Evolutionary conservation across 1,139 yeast genomes (phyloP).

Genomic region (Saccharomyces uvarum): DNA sequence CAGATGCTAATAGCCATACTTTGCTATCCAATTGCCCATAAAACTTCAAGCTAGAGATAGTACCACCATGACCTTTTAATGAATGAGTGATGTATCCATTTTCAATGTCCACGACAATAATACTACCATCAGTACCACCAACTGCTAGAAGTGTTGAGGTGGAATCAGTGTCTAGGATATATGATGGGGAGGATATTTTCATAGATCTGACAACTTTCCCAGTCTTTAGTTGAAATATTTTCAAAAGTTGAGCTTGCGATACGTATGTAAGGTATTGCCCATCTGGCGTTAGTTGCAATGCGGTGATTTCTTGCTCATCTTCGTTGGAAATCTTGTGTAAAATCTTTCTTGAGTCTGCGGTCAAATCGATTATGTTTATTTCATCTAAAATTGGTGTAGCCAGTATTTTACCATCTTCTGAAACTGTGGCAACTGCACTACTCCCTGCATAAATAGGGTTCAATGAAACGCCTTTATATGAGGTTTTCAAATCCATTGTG

Average conservation of each 20-base stretch:
- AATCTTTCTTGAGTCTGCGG: conserved; percentile 39
- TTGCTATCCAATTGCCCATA: conserved; percentile 62
- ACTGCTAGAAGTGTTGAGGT: conserved; percentile 84
- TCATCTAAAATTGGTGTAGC: conserved; percentile 81
- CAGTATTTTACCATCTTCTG: conserved; percentile 55
- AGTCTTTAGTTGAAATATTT: conserved; percentile 42
- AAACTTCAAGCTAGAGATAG: conserved; percentile 70
- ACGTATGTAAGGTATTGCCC: conserved; percentile 62
- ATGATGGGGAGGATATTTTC: conserved; percentile 71
- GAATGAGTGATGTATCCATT: conserved; percentile 86
- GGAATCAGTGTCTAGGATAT: conserved; percentile 65
- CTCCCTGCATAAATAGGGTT: conserved; percentile 76
- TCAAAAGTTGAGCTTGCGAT: conserved; percentile 77
- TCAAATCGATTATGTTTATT: conserved; percentile 58
- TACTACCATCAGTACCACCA: conserved; percentile 92
- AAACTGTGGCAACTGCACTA: conserved; percentile 65
- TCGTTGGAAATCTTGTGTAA: conserved; percentile 72
- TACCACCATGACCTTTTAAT: conserved; percentile 91
- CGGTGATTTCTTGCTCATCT: conserved; percentile 68
- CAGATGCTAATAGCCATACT: conserved; percentile 76
- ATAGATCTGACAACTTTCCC: conserved; percentile 46
- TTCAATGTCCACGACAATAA: conserved; percentile 86
- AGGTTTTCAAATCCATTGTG: conserved; percentile 32
- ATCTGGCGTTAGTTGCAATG: conserved; percentile 68
- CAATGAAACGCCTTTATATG: conserved; percentile 41